Conservation (phyloP, 345 rosid genomes). For the Hibiscus mutabilis region DNA sequence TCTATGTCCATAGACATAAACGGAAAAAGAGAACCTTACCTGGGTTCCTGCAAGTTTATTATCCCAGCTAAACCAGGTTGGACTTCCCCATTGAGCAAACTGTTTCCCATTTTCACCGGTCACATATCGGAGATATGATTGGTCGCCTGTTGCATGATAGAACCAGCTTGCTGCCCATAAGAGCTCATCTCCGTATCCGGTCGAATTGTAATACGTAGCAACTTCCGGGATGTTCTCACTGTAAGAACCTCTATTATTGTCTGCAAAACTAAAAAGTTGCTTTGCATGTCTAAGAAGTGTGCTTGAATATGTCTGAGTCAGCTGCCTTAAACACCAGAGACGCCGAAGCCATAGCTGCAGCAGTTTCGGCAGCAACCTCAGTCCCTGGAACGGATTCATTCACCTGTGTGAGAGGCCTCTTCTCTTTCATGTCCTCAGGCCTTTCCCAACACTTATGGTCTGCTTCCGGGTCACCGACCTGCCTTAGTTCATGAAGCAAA, state of each 20-base stretch:
- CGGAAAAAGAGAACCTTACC: constrained; percentile 31
- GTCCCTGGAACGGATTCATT: constrained; percentile 66
- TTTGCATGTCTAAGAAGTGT: constrained; percentile 72
- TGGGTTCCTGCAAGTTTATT: constrained; percentile 91
- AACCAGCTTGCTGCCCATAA: constrained; percentile 98
- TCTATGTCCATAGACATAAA: not conserved
- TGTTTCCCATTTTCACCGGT: constrained; percentile 47
- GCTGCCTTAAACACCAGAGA: constrained; percentile 76
- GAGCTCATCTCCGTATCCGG: constrained; percentile 92
- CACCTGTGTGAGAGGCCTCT: constrained; percentile 69
- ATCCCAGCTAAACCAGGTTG: constrained; percentile 99
- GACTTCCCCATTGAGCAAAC: constrained; percentile 72
- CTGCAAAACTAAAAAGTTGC: constrained; percentile 81
- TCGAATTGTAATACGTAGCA: constrained; percentile 65
- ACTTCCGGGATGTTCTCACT: constrained; percentile 64
- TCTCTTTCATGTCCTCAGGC: constrained; percentile 75
- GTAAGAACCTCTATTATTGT: constrained; percentile 53
- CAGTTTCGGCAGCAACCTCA: constrained; percentile 97
- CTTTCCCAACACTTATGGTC: constrained; percentile 94
- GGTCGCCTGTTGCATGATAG: constrained; percentile 76
- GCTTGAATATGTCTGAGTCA: constrained; percentile 58
- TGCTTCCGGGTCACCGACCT: constrained; percentile 80
- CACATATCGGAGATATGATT: constrained; percentile 63
- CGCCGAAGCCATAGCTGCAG: constrained; percentile 96
- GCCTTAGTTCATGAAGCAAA: constrained; percentile 14